Conservation (phyloP, 1,284 basidiomycete species). For the Termitomyces sp. region DNA sequence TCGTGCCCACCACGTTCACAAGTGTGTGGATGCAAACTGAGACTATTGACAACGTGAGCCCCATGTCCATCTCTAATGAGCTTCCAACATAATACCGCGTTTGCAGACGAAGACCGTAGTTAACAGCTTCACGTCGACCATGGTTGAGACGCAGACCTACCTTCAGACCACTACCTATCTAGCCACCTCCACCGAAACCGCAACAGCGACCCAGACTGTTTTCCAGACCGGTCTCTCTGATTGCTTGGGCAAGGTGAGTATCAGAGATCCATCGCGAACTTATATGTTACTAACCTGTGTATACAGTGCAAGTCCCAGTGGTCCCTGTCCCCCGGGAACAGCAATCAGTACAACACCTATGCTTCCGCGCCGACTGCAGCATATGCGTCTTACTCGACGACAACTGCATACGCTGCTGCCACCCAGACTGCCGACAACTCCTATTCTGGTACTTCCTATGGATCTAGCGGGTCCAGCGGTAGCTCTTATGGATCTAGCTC, state of each 20-base stretch:
- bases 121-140: slow-evolving; percentile 47
- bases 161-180: slow-evolving; percentile 41
- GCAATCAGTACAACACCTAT: slow-evolving; percentile 50
- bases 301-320: slow-evolving; percentile 54
- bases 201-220: slow-evolving; percentile 44
- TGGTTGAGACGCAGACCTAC: slow-evolving; percentile 43
- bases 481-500: slow-evolving; percentile 9
- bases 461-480: slow-evolving; percentile 16
- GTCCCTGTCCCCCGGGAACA: slow-evolving; percentile 48
- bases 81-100: background rate
- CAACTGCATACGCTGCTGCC: slow-evolving; percentile 14
- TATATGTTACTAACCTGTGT: slow-evolving; percentile 13
- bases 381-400: background rate
- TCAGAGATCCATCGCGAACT: background rate
- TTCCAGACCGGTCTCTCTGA: slow-evolving; percentile 44
- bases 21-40: slow-evolving; percentile 39
- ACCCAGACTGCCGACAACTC: slow-evolving; percentile 13
- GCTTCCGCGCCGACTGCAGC: slow-evolving; percentile 26
- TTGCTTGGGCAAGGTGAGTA: slow-evolving; percentile 46
- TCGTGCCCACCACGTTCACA: slow-evolving; percentile 42
- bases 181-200: slow-evolving; percentile 43
- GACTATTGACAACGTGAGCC: slow-evolving; percentile 39
- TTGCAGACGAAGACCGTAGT: slow-evolving; percentile 43
- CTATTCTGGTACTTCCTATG: slow-evolving; percentile 16
- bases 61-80: background rate